Evolutionary conservation across 2,329 filamentous ascomycete genomes (phyloP).

Genomic region (Botrytis fabae): DNA sequence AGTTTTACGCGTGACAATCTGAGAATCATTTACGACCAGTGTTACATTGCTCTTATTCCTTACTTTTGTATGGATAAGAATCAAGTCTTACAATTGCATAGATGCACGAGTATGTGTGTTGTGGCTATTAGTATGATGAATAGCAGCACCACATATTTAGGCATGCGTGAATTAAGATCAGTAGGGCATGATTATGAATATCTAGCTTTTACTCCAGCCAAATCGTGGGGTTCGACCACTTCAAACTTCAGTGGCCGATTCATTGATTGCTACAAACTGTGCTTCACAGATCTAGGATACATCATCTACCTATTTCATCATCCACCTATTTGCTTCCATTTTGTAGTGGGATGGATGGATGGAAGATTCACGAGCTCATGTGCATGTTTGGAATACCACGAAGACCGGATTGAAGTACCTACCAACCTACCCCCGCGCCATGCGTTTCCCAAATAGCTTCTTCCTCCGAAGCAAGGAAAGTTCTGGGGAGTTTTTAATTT

Average conservation of each 20-base stretch:
- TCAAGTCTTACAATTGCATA: not conserved
- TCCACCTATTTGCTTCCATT: not conserved
- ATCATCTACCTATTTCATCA: not conserved
- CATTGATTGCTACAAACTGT: not conserved
- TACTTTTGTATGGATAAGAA: not conserved
- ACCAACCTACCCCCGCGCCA: too few species aligned
- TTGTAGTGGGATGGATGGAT: not conserved
- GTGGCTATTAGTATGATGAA: not conserved
- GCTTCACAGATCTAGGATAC: not conserved
- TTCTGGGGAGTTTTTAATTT: not conserved
- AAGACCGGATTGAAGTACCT: not conserved
- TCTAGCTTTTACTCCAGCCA: not conserved
- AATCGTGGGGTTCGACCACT: not conserved
- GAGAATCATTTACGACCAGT: not conserved
- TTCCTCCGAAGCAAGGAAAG: not conserved
- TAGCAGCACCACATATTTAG: not conserved
- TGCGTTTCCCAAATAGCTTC: not conserved
- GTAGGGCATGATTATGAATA: not conserved
- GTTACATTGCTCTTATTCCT: not conserved
- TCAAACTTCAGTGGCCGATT: not conserved
- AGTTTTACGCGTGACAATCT: not conserved
- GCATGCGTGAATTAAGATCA: not conserved
- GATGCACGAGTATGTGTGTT: too few species aligned
- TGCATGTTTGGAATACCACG: not conserved
- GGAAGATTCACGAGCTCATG: too few species aligned